Percentiles rank a stretch among this genome's conserved stretches.
Evolutionary conservation across 2,329 filamentous ascomycete genomes (phyloP).

Genomic region (Nemania sp.): DNA sequence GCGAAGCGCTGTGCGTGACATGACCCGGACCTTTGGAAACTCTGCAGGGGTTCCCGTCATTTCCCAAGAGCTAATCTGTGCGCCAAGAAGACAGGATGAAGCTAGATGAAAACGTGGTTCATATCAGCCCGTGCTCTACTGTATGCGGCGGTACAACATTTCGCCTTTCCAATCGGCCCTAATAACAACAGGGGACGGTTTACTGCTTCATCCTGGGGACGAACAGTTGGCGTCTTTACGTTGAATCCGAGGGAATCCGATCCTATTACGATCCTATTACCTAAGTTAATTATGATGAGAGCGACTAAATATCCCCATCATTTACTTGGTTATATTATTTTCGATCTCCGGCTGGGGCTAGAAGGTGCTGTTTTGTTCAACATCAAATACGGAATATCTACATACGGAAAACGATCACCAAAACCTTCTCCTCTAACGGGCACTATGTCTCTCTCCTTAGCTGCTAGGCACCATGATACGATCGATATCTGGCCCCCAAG

Average conservation of each 20-base stretch:
- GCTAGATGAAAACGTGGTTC: background rate
- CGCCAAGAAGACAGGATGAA: background rate
- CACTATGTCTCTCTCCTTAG: constrained; percentile 16
- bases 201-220: background rate
- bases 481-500: constrained; percentile 66
- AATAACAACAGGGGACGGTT: background rate
- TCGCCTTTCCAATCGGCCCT: constrained; percentile 3
- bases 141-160: background rate
- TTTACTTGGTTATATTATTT: background rate
- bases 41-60: background rate
- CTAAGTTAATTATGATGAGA: too few species aligned
- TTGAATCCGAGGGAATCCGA: too few species aligned
- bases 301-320: too few species aligned
- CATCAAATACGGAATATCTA: background rate
- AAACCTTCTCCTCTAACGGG: background rate
- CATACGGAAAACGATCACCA: background rate
- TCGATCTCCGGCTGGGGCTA: background rate
- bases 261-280: too few species aligned
- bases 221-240: background rate
- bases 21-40: background rate
- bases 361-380: background rate
- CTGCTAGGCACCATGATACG: constrained; percentile 62
- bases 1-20: background rate
- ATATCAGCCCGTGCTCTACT: background rate
- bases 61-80: background rate